phyloP scores from a whole-genome alignment of 78 protist genomes.

The Chrysochromulina parva region DNA sequence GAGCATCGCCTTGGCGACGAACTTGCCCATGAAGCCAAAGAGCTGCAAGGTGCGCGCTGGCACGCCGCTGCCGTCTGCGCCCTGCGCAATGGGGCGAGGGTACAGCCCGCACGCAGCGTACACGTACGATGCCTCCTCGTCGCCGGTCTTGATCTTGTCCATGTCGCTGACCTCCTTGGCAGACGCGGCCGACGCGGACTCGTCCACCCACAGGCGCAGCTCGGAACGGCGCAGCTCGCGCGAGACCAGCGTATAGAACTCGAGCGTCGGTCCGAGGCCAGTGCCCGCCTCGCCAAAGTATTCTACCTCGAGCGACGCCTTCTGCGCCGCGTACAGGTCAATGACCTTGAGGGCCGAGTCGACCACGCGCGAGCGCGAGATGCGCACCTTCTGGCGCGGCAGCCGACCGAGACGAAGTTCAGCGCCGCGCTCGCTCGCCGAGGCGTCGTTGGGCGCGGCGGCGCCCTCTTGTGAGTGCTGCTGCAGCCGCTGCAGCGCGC shows the following conservation, averaged over 20 bases:
- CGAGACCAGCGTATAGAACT: slow-evolving; percentile 72
- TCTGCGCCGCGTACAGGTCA: slow-evolving; percentile 14
- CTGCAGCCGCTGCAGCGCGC: slow-evolving; percentile 68
- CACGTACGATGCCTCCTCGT: slow-evolving; percentile 7
- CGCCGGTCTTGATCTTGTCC: background rate
- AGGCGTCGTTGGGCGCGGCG: background rate
- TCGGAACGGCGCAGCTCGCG: slow-evolving; percentile 36
- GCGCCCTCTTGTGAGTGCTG: background rate
- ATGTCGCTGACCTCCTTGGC: too few species aligned
- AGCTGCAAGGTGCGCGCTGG: background rate
- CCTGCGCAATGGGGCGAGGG: slow-evolving; percentile 47
- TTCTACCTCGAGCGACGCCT: slow-evolving; percentile 70
- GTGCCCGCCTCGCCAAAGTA: slow-evolving; percentile 74
- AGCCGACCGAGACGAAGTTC: slow-evolving; percentile 62
- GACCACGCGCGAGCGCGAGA: slow-evolving; percentile 45
- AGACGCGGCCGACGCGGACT: too few species aligned
- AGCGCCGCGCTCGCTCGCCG: too few species aligned
- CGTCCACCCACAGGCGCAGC: slow-evolving; percentile 54
- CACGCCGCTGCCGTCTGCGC: background rate
- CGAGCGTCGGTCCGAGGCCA: slow-evolving; percentile 89
- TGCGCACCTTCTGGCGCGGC: slow-evolving; percentile 74
- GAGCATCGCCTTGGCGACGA: slow-evolving; percentile 69
- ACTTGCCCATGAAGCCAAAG: slow-evolving; percentile 44
- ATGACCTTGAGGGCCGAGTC: slow-evolving; percentile 49
- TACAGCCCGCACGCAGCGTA: slow-evolving; percentile 46